Evolutionary conservation across 768 basidiomycete species (phyloP), one percentile per base, ranked within the genome.

Genomic region (Serendipita sp.): DNA sequence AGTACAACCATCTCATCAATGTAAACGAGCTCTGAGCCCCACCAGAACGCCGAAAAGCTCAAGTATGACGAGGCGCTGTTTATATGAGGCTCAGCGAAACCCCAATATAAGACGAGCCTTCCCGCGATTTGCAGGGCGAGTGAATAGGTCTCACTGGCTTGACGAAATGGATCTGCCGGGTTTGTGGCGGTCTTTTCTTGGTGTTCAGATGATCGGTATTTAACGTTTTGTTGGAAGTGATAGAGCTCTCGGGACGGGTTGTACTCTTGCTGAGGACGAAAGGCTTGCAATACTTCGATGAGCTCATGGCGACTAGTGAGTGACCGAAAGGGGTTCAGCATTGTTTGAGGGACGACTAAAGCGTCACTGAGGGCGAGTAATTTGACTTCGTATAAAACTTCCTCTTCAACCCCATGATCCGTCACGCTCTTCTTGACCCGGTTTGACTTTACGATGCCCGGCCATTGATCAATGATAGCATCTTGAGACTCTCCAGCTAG

Each of bases 381-480:
- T 18, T 60, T 60, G 55, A 60, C 29, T n/a, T 60, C 27, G 34
- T 60, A 60, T n/a, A 60, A 29, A 10, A 23, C 27, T 60, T 36
- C 27, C 29, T 60, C 55, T 23, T 23, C 34, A 36, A 60, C 55
- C 10, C 16, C 27, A 23, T 37, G 10, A 8, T 34, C 55, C 18
- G 16, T 23, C 16, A 60, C 33, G 27, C 4, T 36, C 36, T 60
- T 60, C 36, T 60, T 27, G n/a, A 60, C 55, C 18, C 55, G 55
- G n/a, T 60, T 33, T 4, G 18, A 23, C 34, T 60, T 29, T 29
- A 60, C 34, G 27, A 60, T 11, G 8, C 55, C 55, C 10, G 55
- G 55, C 55, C 55, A 60, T 36, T 60, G 55, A 60, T 60, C 55
- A n/a, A 60, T 60, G n/a, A 37, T 10, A 60, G 36, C 36, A n/a